Evolutionary conservation across 495 filamentous ascomycete genomes (phyloP), one percentile per base, ranked within the genome.

Genomic region (Xylaria grammica): DNA sequence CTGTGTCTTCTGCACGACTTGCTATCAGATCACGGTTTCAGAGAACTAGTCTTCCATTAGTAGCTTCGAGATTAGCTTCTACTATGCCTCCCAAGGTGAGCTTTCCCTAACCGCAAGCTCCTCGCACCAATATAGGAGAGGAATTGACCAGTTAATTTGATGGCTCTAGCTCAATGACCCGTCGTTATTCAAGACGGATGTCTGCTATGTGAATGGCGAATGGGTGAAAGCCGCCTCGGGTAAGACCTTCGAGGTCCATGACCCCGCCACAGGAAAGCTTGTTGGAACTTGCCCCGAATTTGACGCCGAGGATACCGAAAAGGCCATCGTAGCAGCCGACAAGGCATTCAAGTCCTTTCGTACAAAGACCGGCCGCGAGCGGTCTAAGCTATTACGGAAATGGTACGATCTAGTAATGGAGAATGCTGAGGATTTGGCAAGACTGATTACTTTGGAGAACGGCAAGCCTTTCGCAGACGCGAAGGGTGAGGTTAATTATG

Each of bases 361-460:
- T 60, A 83, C 83, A 55, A 87, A 82, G 45, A 90, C 93, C 0
- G 90, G 87, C 57, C 91, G 94, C 44, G 87, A 97, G 78, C 87
- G 93, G 51, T 86, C 92, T 38, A 88, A 87, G 72, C 84, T 97
- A 77, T 84, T 99, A 48, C 86, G 92, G 52, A 91, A 89, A 70
- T 97, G 94, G 95, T 94, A 94, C 77, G 86, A 96, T 55, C 80
- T 97, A 58, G 88, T 97, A 85, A 77, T 93, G 8, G 93, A 92
- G 38, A 96, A 97, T 63, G 80, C 86, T 26, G 92, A 96, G 20
- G 95, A 99, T 70, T 81, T 98, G 34, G 92, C 94, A 8, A 93
- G 84, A 53, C 76, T 99, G 65, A 97, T 98, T 66, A 97, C 94
- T 50, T 87, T 85, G 82, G 90, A 92, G 76, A 92, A 93, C 68